Percentiles rank a stretch among this genome's conserved stretches.
Conservation (phyloP, 2,329 filamentous ascomycete genomes). For the Trichoderma sp. region DNA sequence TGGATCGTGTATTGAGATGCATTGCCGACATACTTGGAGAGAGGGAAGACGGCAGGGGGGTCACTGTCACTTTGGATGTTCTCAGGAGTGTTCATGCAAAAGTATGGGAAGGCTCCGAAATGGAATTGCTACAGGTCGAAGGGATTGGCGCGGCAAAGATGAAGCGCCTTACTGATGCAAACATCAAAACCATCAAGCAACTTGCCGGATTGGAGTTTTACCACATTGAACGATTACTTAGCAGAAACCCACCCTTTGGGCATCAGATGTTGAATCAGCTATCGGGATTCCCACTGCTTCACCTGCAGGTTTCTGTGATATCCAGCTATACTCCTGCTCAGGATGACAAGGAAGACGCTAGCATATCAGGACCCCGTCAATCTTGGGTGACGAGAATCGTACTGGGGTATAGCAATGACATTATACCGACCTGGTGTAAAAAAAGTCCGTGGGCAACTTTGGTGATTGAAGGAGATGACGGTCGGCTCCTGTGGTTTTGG, state of each 20-base stretch:
- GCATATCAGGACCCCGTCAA: background rate
- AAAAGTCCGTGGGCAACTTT: slow-evolving; percentile 69
- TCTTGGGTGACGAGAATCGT: slow-evolving; percentile 55
- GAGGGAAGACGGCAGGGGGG: slow-evolving; percentile 60
- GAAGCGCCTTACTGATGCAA: slow-evolving; percentile 68
- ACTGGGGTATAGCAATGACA: slow-evolving; percentile 68
- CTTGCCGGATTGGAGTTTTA: slow-evolving; percentile 65
- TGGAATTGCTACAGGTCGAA: slow-evolving; percentile 80
- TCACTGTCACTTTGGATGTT: slow-evolving; percentile 70
- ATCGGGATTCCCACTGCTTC: slow-evolving; percentile 64
- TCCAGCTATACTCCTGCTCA: slow-evolving; percentile 14
- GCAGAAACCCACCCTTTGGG: slow-evolving; percentile 81
- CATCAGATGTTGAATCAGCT: slow-evolving; percentile 63
- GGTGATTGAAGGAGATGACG: slow-evolving; percentile 58
- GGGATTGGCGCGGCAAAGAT: slow-evolving; percentile 73
- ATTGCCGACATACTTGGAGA: slow-evolving; percentile 39
- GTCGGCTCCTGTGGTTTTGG: slow-evolving; percentile 64
- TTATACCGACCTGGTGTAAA: slow-evolving; percentile 60
- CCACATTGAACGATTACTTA: slow-evolving; percentile 72
- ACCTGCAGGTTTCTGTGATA: slow-evolving; percentile 38
- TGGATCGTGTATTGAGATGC: slow-evolving; percentile 38
- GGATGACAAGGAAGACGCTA: background rate
- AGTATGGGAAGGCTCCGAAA: slow-evolving; percentile 76
- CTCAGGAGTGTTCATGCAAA: slow-evolving; percentile 71
- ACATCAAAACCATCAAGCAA: slow-evolving; percentile 68